phyloP scores from a whole-genome alignment of 345 rosid genomes.

The Salix viminalis region DNA sequence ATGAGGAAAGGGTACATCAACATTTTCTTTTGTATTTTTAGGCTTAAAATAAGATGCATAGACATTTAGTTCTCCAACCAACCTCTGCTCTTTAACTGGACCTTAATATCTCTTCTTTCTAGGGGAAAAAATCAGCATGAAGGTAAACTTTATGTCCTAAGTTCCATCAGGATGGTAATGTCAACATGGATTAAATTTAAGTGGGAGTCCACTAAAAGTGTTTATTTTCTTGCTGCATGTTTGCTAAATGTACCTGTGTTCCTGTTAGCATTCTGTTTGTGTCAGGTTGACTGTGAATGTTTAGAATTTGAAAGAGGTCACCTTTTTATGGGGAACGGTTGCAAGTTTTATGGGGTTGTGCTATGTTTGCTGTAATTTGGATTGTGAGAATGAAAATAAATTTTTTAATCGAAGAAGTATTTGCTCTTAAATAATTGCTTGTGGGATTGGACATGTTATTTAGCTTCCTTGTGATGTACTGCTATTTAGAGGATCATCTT shows the following conservation, averaged over 20 bases:
- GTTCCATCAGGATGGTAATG: background rate
- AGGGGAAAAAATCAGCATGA: background rate
- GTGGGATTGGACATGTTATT: too few relatives aligned
- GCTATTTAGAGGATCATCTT: too few relatives aligned
- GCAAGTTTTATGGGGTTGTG: too few relatives aligned
- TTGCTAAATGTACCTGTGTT: background rate
- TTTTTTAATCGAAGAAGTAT: too few relatives aligned
- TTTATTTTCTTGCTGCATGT: background rate
- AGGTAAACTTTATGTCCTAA: background rate
- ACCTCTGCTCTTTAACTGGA: background rate
- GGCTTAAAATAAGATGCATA: background rate
- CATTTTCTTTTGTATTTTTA: background rate
- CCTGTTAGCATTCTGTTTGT: too few relatives aligned
- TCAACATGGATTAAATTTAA: background rate
- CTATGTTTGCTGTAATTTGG: too few relatives aligned
- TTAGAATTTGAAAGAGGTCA: too few relatives aligned
- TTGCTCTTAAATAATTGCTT: too few relatives aligned
- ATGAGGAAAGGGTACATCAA: background rate
- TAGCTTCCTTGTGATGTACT: too few relatives aligned
- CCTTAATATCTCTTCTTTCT: background rate
- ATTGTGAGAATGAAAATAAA: too few relatives aligned
- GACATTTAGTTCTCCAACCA: background rate
- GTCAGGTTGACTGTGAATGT: too few relatives aligned
- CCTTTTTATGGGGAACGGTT: too few relatives aligned
- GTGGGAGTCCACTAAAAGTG: background rate